phyloP scores from a whole-genome alignment of 2,329 filamentous ascomycete species.

The Diplodia mutila region DNA sequence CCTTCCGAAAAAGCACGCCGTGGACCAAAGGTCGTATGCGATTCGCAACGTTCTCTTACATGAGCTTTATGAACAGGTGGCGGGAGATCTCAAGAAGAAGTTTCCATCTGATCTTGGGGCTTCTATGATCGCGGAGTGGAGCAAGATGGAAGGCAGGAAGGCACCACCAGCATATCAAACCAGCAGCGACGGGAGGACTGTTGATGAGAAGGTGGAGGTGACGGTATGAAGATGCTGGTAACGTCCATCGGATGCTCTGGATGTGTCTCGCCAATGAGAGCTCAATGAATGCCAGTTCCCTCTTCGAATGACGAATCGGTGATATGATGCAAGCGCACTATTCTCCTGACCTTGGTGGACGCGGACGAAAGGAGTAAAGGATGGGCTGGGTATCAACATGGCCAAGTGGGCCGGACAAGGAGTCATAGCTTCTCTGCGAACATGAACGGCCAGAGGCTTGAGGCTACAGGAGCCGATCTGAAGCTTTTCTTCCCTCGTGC shows the following conservation, averaged over 20 bases:
- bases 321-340: not conserved
- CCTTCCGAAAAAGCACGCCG: not conserved
- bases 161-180: not conserved
- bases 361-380: conserved; percentile 4
- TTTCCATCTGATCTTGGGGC: not conserved
- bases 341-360: not conserved
- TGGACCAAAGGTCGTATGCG: not conserved
- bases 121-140: not conserved
- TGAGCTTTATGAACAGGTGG: not conserved
- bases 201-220: no score
- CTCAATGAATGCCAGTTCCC: no score
- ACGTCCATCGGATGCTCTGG: no score
- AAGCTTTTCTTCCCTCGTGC: not conserved
- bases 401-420: conserved; percentile 10
- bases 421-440: conserved; percentile 18
- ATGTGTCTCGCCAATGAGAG: no score
- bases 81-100: not conserved
- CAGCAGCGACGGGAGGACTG: not conserved
- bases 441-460: not conserved
- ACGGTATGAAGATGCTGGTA: no score
- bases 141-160: not conserved
- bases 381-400: conserved; percentile 6
- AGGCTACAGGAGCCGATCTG: not conserved
- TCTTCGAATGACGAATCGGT: not conserved
- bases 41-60: not conserved